phyloP scores from a whole-genome alignment of 768 basidiomycete species.

The Boletus insuetus region DNA sequence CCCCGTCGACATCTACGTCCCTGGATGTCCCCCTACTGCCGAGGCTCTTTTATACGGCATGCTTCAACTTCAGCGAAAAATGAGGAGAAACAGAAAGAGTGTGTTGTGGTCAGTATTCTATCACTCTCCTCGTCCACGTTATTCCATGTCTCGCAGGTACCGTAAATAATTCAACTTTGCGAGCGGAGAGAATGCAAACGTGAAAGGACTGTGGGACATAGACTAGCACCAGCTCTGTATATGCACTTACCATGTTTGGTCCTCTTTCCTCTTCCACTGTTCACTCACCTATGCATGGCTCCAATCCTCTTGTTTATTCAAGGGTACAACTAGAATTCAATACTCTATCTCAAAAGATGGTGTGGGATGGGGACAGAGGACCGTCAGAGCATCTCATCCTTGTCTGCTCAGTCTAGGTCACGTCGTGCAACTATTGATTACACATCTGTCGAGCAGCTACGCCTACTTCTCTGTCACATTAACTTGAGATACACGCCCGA shows the following conservation, averaged over 20 bases:
- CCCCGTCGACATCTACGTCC: conserved; percentile 97
- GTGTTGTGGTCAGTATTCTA: conserved; percentile 68
- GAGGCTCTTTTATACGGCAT: conserved; percentile 96
- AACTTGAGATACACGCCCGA: too few relatives aligned
- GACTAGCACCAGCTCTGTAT: conserved; percentile 26
- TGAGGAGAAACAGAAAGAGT: conserved; percentile 82
- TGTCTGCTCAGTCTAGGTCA: background rate
- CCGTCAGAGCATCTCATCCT: background rate
- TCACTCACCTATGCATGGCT: conserved; percentile 1
- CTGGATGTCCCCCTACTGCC: conserved; percentile 93
- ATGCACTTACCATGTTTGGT: conserved; percentile 10
- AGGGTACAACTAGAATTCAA: background rate
- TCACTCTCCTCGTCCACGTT: background rate
- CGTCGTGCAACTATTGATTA: background rate
- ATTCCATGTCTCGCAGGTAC: conserved; percentile 20
- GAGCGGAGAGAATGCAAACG: background rate
- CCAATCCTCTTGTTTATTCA: background rate
- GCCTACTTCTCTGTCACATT: too few relatives aligned
- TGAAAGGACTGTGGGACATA: conserved; percentile 15
- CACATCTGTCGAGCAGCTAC: too few relatives aligned
- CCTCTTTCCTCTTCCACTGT: background rate
- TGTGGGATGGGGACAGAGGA: background rate
- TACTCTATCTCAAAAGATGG: background rate
- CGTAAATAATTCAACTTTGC: conserved; percentile 20
- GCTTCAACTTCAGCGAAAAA: conserved; percentile 96